Evolutionary conservation across 148 eudicot genomes (phyloP).

Genomic region (Pouteria glomerata): DNA sequence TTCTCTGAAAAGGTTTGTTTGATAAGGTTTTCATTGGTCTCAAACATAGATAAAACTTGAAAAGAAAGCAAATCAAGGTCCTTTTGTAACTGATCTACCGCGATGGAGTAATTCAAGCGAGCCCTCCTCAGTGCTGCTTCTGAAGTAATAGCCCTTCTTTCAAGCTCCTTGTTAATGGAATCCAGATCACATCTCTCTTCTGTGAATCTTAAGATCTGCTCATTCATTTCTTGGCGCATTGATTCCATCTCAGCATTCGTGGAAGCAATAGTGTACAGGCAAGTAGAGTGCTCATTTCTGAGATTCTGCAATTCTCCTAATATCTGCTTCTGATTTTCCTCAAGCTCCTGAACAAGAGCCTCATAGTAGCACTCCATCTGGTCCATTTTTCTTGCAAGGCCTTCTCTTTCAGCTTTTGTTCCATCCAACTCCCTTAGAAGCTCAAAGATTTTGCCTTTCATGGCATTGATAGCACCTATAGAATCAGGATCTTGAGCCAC

Average conservation of each 20-base stretch:
- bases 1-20: conserved; percentile 63
- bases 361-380: conserved; percentile 97
- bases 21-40: conserved; percentile 79
- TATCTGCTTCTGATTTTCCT: conserved; percentile 87
- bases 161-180: conserved; percentile 66
- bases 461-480: conserved; percentile 45
- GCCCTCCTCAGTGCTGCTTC: conserved; percentile 84
- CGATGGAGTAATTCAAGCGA: conserved; percentile 82
- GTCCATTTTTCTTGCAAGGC: conserved; percentile 68
- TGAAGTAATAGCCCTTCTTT: conserved; percentile 68
- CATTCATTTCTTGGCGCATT: conserved; percentile 63
- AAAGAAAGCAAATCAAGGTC: conserved; percentile 88
- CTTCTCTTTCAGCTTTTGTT: conserved; percentile 66
- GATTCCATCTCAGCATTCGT: conserved; percentile 69
- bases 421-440: conserved; percentile 77
- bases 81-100: conserved; percentile 85
- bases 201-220: conserved; percentile 53
- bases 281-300: conserved; percentile 78
- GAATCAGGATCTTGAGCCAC: conserved; percentile 46
- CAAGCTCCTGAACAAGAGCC: conserved; percentile 92
- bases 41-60: conserved; percentile 87
- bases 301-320: conserved; percentile 81
- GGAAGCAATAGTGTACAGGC: conserved; percentile 65
- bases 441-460: conserved; percentile 63
- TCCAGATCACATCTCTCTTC: conserved; percentile 62